Percentiles rank a stretch among this genome's conserved stretches.
These are phyloP conservation scores for Steccherinum ochraceum DNA, from an alignment of 768 basidiomycete species.

Conservation along the genomic window DNA sequence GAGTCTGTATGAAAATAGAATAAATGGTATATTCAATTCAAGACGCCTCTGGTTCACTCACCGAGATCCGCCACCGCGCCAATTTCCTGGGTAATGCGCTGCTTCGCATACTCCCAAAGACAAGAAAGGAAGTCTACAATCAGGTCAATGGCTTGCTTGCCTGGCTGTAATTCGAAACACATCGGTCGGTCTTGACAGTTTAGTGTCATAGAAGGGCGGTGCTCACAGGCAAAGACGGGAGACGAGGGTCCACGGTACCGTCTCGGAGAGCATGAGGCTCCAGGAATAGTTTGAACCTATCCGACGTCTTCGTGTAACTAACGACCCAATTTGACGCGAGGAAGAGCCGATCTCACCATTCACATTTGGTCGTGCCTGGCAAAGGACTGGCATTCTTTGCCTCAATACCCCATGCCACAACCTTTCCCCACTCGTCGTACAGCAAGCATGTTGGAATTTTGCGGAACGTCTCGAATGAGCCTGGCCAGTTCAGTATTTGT, in stretches of 20 bases:
- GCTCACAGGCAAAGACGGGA: slow-evolving; percentile 74
- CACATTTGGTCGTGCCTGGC: slow-evolving; percentile 54
- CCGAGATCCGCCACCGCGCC: slow-evolving; percentile 82
- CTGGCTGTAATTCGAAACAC: slow-evolving; percentile 37
- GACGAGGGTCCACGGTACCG: slow-evolving; percentile 65
- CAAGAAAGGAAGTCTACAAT: slow-evolving; percentile 80
- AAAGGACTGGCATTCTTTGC: slow-evolving; percentile 75
- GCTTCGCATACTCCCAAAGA: slow-evolving; percentile 83
- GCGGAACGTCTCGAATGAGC: slow-evolving; percentile 78
- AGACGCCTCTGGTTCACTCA: slow-evolving; percentile 27
- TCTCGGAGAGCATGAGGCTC: slow-evolving; percentile 78
- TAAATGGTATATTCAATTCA: background rate
- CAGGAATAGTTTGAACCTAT: slow-evolving; percentile 80
- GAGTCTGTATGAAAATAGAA: slow-evolving; percentile 41
- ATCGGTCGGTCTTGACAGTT: background rate
- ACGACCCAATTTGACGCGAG: slow-evolving; percentile 1
- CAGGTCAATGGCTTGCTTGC: slow-evolving; percentile 71
- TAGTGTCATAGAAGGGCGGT: too few species aligned
- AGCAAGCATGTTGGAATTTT: slow-evolving; percentile 80
- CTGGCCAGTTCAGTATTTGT: slow-evolving; percentile 84
- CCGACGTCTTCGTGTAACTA: too few species aligned
- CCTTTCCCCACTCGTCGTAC: slow-evolving; percentile 67
- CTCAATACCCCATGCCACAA: slow-evolving; percentile 82
- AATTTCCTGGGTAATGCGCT: slow-evolving; percentile 82
- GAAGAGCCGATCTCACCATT: slow-evolving; percentile 35